Evolutionary conservation across 192 early-diverging fungal species (phyloP).

Genomic region (Piromyces finnis): DNA sequence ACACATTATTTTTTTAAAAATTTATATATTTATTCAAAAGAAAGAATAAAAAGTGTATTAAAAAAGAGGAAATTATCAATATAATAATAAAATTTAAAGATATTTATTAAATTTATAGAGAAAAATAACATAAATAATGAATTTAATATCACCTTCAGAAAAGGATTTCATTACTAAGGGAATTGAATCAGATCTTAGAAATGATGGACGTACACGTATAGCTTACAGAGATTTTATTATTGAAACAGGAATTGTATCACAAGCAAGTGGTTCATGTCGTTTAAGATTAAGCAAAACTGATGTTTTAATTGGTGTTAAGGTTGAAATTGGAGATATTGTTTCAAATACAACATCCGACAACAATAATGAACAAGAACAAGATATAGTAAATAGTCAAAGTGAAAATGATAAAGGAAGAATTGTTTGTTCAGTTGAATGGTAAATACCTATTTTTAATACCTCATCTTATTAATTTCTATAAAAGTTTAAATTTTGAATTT

Average conservation of each 20-base stretch:
- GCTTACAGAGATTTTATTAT: slow-evolving; percentile 61
- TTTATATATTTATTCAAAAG: no score
- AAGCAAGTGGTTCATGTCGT: slow-evolving; percentile 74
- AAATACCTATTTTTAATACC: no score
- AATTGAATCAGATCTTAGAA: slow-evolving; percentile 59
- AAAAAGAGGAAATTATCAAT: no score
- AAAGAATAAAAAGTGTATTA: no score
- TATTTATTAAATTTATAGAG: no score
- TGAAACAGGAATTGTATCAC: slow-evolving; percentile 74
- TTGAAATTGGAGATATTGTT: slow-evolving; percentile 51
- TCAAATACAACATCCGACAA: slow-evolving; percentile 2
- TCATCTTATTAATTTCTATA: no score
- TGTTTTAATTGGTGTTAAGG: slow-evolving; percentile 87
- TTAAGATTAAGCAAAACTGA: slow-evolving; percentile 56
- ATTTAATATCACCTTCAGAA: slow-evolving; percentile 51
- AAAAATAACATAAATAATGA: background rate
- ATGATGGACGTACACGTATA: slow-evolving; percentile 65
- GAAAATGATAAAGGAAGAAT: slow-evolving; percentile 47
- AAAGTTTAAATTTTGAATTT: no score
- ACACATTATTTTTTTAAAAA: no score
- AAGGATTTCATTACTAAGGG: slow-evolving; percentile 68
- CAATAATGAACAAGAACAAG: slow-evolving; percentile 12
- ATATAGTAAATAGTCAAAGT: slow-evolving; percentile 33
- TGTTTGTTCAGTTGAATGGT: slow-evolving; percentile 83
- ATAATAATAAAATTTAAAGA: no score